phyloP scores from a whole-genome alignment of 2,329 filamentous ascomycete genomes.

The Lomentospora prolificans region DNA sequence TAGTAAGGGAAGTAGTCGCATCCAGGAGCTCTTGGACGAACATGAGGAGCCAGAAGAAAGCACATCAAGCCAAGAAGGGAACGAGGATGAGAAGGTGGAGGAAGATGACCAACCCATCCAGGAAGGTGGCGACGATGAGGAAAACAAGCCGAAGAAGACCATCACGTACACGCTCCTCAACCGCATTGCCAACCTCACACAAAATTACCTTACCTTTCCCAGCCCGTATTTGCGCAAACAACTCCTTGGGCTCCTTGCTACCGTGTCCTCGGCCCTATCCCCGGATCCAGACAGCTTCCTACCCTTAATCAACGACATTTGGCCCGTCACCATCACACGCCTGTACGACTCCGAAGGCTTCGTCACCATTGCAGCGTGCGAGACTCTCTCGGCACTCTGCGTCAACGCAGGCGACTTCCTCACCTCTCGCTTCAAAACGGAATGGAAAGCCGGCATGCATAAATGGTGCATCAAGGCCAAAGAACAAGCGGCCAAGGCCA shows the following conservation, averaged over 20 bases:
- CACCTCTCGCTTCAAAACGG: slow-evolving; percentile 59
- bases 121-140: slow-evolving; percentile 8
- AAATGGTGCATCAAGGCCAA: slow-evolving; percentile 1
- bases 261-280: slow-evolving; percentile 61
- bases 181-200: slow-evolving; percentile 72
- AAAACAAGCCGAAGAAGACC: slow-evolving; percentile 51
- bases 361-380: slow-evolving; percentile 60
- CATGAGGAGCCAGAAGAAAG: slow-evolving; percentile 10
- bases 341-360: slow-evolving; percentile 58
- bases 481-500: not conserved
- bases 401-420: slow-evolving; percentile 72
- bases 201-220: slow-evolving; percentile 81
- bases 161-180: slow-evolving; percentile 74
- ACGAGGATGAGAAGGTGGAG: slow-evolving; percentile 15
- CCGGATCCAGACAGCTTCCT: slow-evolving; percentile 74
- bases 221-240: slow-evolving; percentile 70
- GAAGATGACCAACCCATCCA: not conserved
- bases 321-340: slow-evolving; percentile 68
- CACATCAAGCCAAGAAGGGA: not conserved
- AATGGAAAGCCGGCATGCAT: slow-evolving; percentile 51
- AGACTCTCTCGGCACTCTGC: slow-evolving; percentile 60
- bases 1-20: slow-evolving; percentile 7
- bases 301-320: slow-evolving; percentile 80
- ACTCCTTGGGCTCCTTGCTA: slow-evolving; percentile 66
- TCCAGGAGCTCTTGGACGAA: slow-evolving; percentile 11